Evolutionary conservation across 2,329 filamentous ascomycete genomes (phyloP).

Genomic region (Epichloe gansuensis): DNA sequence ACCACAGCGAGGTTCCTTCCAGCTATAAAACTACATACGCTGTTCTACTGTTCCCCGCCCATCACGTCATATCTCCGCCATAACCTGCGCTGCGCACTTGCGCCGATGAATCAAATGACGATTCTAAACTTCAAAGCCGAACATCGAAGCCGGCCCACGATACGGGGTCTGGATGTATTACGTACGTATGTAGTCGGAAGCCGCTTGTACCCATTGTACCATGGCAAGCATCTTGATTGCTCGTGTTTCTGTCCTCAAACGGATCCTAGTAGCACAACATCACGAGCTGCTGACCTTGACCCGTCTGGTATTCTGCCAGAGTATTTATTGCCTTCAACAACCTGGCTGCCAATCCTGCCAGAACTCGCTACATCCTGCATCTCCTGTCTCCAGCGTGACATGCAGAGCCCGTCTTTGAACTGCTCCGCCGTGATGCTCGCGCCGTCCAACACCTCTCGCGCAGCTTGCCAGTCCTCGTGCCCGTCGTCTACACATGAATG

Average conservation of each 20-base stretch:
- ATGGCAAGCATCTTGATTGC: too few species aligned
- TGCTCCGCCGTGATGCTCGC: neutral
- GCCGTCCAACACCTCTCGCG: neutral
- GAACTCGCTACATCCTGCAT: neutral
- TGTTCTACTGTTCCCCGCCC: neutral
- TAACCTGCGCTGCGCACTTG: neutral
- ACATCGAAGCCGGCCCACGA: too few species aligned
- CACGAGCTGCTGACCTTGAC: too few species aligned
- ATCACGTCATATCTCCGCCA: neutral
- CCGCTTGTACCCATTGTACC: too few species aligned
- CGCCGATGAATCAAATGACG: neutral
- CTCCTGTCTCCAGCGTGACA: neutral
- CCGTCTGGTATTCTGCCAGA: too few species aligned
- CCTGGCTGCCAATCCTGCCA: neutral
- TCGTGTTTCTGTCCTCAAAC: too few species aligned
- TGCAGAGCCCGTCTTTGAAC: neutral
- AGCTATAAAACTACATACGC: too few species aligned
- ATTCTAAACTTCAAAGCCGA: too few species aligned
- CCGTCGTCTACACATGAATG: neutral
- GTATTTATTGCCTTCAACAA: neutral
- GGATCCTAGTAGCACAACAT: too few species aligned
- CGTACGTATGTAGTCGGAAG: too few species aligned
- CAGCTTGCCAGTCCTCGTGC: neutral
- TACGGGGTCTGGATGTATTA: too few species aligned
- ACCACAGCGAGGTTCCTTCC: too few species aligned